Base-by-base conservation (phyloP, 2,329 filamentous ascomycete genomes). In the Tolypocladium cylindrosporum region DNA sequence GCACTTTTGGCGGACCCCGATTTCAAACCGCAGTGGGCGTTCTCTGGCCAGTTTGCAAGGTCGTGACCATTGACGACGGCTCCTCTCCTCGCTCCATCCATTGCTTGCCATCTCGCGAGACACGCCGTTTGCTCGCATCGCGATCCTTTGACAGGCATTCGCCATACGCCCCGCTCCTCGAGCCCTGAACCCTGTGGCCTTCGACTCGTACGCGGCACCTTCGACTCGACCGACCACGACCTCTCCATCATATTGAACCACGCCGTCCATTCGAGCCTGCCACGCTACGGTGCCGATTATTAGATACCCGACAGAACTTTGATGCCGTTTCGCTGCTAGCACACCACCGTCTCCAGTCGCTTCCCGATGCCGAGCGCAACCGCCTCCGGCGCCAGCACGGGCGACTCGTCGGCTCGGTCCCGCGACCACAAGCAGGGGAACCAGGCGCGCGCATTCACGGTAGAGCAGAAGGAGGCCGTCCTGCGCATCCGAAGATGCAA, bases 391-490 rank as follows among this genome's bases (percentile, higher is more conserved):
- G 75, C 79, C 66, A 79, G 81, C 67, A 71, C 79, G 67, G 72
- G 73, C 64, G 72, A 69, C 59, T 58, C 58, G 24, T 58, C 72
- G 54, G 74, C 77, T 62, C 79, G 78, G 58, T 73, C 72, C 65
- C 84, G 85, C 66, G 80, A 86, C 59, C 88, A 91, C 74, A 87
- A 90, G 71, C 88, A 91, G 71, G 88, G 88, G 63, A 88, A 87
- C 72, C 83, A 87, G 64, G 84, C 84, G 59, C 86, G 90, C 65
- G 82, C 89, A 69, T 96, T 86, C 75, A 99, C 94, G 1, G 79
- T 84, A 37, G 92, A 97, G 66, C 94, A 99, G 71, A 94, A 95
- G 72, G 87, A 89, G 2, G 93, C 93, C 34, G 94, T 99, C 39
- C 77, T 96, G 66, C 85, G 94, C 63, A 94, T 99, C 71, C 86